phyloP scores from a whole-genome alignment of 1,284 basidiomycete genomes.

The Sanghuangporus sanghuang region DNA sequence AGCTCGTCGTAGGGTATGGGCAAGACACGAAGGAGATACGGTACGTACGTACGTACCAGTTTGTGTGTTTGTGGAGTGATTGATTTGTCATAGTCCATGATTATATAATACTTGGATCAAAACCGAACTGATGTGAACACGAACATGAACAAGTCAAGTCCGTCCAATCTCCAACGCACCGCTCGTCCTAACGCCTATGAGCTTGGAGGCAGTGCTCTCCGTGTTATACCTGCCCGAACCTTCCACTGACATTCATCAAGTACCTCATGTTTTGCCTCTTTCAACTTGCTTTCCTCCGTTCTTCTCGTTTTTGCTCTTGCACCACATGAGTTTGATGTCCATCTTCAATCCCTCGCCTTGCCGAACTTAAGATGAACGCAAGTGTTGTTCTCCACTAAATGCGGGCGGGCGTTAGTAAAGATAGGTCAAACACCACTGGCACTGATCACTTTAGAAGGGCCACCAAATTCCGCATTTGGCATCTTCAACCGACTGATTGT shows the following conservation, averaged over 20 bases:
- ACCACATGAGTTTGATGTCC: background rate
- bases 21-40: too few relatives aligned
- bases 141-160: too few relatives aligned
- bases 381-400: background rate
- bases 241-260: background rate
- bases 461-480: background rate
- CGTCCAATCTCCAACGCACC: background rate
- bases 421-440: background rate
- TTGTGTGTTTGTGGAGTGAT: background rate
- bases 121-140: too few relatives aligned
- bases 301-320: background rate
- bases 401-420: constrained; percentile 3
- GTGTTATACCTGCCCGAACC: background rate
- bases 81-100: background rate
- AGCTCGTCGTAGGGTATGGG: too few relatives aligned
- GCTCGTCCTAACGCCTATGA: background rate
- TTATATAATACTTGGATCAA: background rate
- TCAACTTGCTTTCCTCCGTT: background rate
- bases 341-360: background rate
- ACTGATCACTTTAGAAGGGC: background rate
- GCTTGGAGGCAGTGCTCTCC: background rate
- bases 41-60: too few relatives aligned
- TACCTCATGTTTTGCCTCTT: background rate
- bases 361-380: background rate
- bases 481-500: background rate